phyloP scores from a whole-genome alignment of 768 basidiomycete species.

The Lentinula aciculospora region DNA sequence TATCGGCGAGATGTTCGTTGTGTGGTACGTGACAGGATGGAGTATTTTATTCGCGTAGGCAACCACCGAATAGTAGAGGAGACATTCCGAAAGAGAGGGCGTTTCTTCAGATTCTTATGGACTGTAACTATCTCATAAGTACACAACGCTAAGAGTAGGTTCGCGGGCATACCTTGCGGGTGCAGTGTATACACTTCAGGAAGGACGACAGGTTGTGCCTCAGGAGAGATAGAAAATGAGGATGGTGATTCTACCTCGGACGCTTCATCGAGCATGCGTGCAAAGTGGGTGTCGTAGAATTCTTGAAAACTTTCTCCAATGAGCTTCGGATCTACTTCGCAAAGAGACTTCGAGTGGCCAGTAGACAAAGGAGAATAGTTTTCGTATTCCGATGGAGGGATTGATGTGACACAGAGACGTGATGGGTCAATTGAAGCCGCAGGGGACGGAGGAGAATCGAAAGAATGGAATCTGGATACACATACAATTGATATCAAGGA shows the following conservation, averaged over 20 bases:
- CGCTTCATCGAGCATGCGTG: background rate
- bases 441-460: background rate
- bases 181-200: background rate
- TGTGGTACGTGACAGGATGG: background rate
- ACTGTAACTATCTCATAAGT: too few species aligned
- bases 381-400: conserved; percentile 1
- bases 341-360: background rate
- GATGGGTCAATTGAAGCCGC: background rate
- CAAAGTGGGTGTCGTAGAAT: background rate
- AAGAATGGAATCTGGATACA: background rate
- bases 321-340: background rate
- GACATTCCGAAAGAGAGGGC: background rate
- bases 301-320: background rate
- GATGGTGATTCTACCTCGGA: background rate
- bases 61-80: background rate
- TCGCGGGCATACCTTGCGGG: background rate
- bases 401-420: background rate
- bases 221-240: background rate
- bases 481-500: background rate
- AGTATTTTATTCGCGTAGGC: background rate
- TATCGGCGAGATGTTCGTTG: background rate
- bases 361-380: background rate
- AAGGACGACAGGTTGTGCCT: background rate
- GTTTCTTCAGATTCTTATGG: background rate
- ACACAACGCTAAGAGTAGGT: too few species aligned